phyloP scores from a whole-genome alignment of 306 rosid species.

The Cajanus cajan region DNA sequence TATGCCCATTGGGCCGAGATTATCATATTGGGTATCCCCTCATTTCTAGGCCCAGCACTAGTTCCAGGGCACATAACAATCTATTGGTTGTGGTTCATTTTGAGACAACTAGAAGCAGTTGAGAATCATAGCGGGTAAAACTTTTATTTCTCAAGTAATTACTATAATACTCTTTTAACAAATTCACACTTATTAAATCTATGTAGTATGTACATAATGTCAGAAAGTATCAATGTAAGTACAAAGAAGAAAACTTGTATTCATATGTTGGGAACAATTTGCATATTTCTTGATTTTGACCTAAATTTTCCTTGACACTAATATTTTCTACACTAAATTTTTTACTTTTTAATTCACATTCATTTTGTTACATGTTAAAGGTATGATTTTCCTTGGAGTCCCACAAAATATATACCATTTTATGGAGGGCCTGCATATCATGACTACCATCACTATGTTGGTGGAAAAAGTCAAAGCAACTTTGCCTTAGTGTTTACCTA shows the following conservation, averaged over 20 bases:
- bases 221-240: too few relatives aligned
- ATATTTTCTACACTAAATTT: too few relatives aligned
- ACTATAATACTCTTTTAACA: too few relatives aligned
- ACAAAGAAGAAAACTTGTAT: too few relatives aligned
- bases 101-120: constrained; percentile 81
- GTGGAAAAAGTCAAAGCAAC: constrained; percentile 70
- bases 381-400: constrained; percentile 84
- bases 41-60: constrained; percentile 79
- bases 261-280: too few relatives aligned
- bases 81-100: constrained; percentile 81
- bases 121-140: constrained; percentile 84
- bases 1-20: constrained; percentile 93
- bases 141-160: background rate
- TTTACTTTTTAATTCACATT: background rate
- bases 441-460: constrained; percentile 84
- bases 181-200: too few relatives aligned
- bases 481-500: constrained; percentile 82
- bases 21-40: constrained; percentile 68
- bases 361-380: constrained; percentile 30
- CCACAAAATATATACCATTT: constrained; percentile 74
- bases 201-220: too few relatives aligned
- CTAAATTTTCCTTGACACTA: background rate
- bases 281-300: background rate
- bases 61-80: constrained; percentile 83
- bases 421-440: constrained; percentile 75